phyloP scores from a whole-genome alignment of 306 rosid genomes.

The Argentina anserina region DNA sequence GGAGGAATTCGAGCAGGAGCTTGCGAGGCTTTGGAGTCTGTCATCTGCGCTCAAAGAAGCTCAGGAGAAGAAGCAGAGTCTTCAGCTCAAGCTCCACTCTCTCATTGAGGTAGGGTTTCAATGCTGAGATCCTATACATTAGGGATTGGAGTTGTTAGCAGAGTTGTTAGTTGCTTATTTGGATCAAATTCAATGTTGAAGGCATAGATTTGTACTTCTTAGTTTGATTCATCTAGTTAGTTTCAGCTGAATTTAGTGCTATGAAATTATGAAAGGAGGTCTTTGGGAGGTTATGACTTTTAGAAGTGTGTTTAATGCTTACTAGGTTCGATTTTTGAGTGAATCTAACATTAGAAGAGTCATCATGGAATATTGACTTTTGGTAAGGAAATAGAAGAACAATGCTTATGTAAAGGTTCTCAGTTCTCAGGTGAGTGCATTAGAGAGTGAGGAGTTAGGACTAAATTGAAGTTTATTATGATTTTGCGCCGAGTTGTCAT shows the following conservation, averaged over 20 bases:
- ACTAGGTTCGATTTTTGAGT: too few relatives aligned
- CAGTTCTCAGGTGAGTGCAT: background rate
- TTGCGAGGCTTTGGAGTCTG: constrained; percentile 74
- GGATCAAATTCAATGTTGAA: background rate
- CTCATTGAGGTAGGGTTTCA: constrained; percentile 68
- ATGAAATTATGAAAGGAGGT: background rate
- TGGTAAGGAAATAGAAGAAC: too few relatives aligned
- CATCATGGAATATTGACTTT: too few relatives aligned
- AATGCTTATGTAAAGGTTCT: background rate
- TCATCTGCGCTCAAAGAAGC: constrained; percentile 69
- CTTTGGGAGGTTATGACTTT: background rate
- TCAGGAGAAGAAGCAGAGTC: constrained; percentile 52
- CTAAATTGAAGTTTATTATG: background rate
- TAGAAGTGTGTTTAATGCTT: background rate
- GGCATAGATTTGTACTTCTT: background rate
- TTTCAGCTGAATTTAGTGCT: background rate
- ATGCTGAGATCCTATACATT: background rate
- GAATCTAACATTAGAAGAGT: too few relatives aligned
- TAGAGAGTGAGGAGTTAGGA: background rate
- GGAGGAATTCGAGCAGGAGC: constrained; percentile 86
- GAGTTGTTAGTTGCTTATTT: background rate
- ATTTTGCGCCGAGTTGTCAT: background rate
- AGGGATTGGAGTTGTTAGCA: background rate
- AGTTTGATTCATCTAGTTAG: background rate
- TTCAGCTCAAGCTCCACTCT: constrained; percentile 51